Base-by-base conservation (phyloP, 306 rosid species). In the Fagus sylvatica region DNA sequence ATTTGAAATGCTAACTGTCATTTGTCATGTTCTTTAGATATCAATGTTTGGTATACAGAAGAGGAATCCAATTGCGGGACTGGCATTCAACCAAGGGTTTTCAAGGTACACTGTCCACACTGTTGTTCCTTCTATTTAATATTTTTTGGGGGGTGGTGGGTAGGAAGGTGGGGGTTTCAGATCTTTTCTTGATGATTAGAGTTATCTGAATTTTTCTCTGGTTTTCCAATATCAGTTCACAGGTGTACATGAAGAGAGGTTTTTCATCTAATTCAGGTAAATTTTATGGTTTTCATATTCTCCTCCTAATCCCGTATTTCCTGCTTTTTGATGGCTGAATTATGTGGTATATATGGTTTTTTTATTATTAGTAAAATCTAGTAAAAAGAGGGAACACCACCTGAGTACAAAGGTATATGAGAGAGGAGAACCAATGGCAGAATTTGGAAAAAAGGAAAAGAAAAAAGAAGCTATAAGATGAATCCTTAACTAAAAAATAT, bases 181-280 rank as follows among this genome's bases (percentile, higher is more conserved):
- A 65, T 37, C 11, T 64, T 78, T 22, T 61, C 34, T 33, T 54
- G 56, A 69, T 59, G 61, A 57, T 7, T 65, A 64, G 37, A 42
- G n/a, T 74, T 77, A 71, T 78, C 87, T 87, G 17, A n/a, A 71
- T 75, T 61, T 67, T 37, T 48, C 39, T 59, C 60, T 53, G 17
- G 53, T 78, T 57, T 32, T 55, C 56, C 55, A 53, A 11, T 68
- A 74, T 78, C 85, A 87, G 91, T 82, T 87, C 87, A 36, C 92
- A 75, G 87, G 85, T 79, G 57, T 81, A 80, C 51, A 67, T 85
- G 13, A 82, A 80, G 82, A 96, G 99, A 87, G 78, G 90, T 69
- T 96, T 84, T 83, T 87, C 98, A 65, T 93, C 99, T 62, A 89
- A 77, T 84, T 82, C 99, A 85, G 98, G 99, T 96, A 84, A 73